Base-by-base conservation (phyloP, 2,329 filamentous ascomycete genomes). In the Mollisiaceae sp. region DNA sequence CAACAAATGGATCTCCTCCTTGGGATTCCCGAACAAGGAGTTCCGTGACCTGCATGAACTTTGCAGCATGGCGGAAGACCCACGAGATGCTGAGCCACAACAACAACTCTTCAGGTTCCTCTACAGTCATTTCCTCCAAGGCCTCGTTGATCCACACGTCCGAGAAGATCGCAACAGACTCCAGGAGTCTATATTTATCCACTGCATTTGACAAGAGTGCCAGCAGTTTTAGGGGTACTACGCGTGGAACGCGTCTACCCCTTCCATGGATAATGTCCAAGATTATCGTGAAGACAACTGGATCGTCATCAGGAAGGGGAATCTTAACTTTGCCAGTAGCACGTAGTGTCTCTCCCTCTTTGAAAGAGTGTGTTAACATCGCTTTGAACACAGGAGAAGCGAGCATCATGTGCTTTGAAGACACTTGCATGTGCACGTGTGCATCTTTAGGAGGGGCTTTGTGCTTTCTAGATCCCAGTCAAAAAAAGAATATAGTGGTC, bases 211-310 rank as follows among this genome's bases (percentile, higher is more conserved):
- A 24, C n/a, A 63, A 11, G 4, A 57, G 15, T 38, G 54, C 54
- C n/a, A 63, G 32, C 15, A 36, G 18, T 35, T 57, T 24, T 20
- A 63, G 36, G 8, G 52, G 43, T 4, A 58, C 39, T 15, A n/a
- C n/a, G 12, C 39, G 38, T 35, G 60, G 60, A 15, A 63, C 54
- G 9, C 60, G 54, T 36, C 54, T 27, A 14, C 60, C 41, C 2
- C 60, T n/a, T 3, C 27, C 41, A 59, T 78, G 76, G 3, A 73
- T 73, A 12, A 79, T 72, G 18, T 70, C 68, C 62, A 78, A 71
- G 20, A 78, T 47, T 2, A 76, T 64, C 0, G 65, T 59, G 62
- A 79, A 73, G 6, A 57, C 41, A 11, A 47, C 18, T 2, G 38
- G 32, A 15, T 63, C 41, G 54, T 77, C 67, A 54, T 78, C 45